Evolutionary conservation across 2,329 filamentous ascomycete genomes (phyloP), one percentile per base, ranked within the genome.

Genomic region (Ophiostoma tasmaniense): DNA sequence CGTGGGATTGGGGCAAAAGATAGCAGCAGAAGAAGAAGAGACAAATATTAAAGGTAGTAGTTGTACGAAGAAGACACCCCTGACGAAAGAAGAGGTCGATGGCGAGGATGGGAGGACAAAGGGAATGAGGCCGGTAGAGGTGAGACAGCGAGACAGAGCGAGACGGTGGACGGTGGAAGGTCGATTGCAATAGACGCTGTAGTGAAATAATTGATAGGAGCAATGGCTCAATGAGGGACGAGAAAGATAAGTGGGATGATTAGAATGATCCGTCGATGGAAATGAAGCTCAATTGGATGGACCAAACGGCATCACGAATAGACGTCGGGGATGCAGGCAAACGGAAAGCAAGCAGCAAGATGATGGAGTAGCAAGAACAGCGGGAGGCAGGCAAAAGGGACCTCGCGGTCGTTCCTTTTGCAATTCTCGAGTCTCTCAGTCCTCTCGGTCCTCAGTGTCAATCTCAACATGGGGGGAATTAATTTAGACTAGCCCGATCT

Each of bases 401-500:
- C 67, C 50, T 55, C 50, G 42, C 42, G 17, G 42, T 45, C 20
- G 17, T 45, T 45, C 42, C 17, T 45, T 45, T 17, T 17, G 20
- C 42, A 45, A 7, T 45, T n/a, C 42, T n/a, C n/a, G n/a, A n/a
- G n/a, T n/a, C n/a, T n/a, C n/a, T 45, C 42, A 39, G 37, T 39
- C 37, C 33, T 33, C 33, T 45, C 42, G 13, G 37, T 39, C 37
- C 37, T 13, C 37, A 50, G 45, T 22, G n/a, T 55, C 50, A 55
- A 55, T 28, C 50, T 68, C 55, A 66, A 42, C 55, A 7, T 52
- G 52, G 20, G 62, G 42, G 35, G 20, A 66, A 28, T 7, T 28
- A 45, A 66, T 64, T 67, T 68, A n/a, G 50, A 61, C 70, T 72
- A 73, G 55, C 71, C 64, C 64, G 52, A 70, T 70, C 70, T 52